phyloP scores from a whole-genome alignment of 768 basidiomycete species.

The Podaxis sp. region DNA sequence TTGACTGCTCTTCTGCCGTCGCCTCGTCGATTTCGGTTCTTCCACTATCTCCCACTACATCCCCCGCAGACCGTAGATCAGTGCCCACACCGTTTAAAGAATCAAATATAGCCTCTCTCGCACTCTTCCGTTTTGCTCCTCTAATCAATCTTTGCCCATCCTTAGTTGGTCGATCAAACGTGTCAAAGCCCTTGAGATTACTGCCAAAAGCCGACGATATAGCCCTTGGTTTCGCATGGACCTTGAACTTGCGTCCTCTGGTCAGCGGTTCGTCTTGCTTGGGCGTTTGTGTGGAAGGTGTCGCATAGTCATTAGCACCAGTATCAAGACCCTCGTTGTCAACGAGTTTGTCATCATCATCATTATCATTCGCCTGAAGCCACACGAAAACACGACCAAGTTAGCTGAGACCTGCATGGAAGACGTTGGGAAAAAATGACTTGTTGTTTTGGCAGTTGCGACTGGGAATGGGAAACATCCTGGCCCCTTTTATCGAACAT shows the following conservation, averaged over 20 bases:
- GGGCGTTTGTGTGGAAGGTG: background rate
- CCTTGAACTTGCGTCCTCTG: constrained; percentile 17
- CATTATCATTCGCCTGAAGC: background rate
- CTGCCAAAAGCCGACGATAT: constrained; percentile 21
- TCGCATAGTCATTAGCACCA: background rate
- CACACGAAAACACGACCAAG: background rate
- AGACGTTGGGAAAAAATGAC: background rate
- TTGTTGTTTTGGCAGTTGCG: constrained; percentile 14
- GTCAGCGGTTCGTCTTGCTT: background rate
- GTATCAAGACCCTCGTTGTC: background rate
- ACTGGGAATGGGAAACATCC: constrained; percentile 22
- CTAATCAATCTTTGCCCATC: constrained; percentile 12
- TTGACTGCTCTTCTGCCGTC: background rate
- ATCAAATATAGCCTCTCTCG: constrained; percentile 42
- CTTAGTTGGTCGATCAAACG: constrained; percentile 6
- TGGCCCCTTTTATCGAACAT: constrained; percentile 41
- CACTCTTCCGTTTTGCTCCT: constrained; percentile 31
- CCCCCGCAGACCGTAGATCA: constrained; percentile 36
- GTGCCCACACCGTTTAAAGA: constrained; percentile 38
- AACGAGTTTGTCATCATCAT: background rate
- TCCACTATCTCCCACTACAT: background rate
- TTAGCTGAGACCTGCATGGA: background rate
- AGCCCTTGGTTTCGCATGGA: constrained; percentile 23
- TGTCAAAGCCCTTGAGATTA: constrained; percentile 18
- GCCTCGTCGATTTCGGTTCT: background rate